Evolutionary conservation across 805 yeast genomes (phyloP).

Genomic region (Candida glaebosa): DNA sequence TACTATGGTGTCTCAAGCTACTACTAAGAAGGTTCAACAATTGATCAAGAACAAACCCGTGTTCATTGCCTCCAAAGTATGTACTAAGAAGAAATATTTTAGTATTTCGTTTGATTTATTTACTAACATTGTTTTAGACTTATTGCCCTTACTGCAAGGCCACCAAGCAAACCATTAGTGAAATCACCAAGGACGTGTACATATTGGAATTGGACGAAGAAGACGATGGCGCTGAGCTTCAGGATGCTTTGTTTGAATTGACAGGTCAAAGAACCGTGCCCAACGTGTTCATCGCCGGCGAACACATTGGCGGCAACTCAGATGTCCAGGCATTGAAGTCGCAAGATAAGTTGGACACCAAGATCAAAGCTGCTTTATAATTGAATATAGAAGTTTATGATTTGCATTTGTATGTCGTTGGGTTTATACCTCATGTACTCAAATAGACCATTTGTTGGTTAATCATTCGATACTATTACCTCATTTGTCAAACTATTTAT

Average conservation of each 20-base stretch:
- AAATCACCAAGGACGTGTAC: slow-evolving; percentile 44
- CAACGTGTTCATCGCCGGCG: slow-evolving; percentile 81
- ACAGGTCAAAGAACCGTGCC: slow-evolving; percentile 96
- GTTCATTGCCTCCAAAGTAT: slow-evolving; percentile 78
- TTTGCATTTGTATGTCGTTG: too few species aligned
- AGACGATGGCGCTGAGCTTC: slow-evolving; percentile 78
- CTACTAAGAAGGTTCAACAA: slow-evolving; percentile 54
- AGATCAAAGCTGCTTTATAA: slow-evolving; percentile 38
- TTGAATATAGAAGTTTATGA: not conserved
- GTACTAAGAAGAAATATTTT: slow-evolving; percentile 18
- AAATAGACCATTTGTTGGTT: too few species aligned
- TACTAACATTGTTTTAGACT: too few species aligned
- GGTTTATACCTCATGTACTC: too few species aligned
- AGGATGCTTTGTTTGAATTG: slow-evolving; percentile 68
- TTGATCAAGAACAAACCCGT: slow-evolving; percentile 64
- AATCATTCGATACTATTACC: too few species aligned
- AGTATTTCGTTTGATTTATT: too few species aligned
- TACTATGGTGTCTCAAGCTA: slow-evolving; percentile 57
- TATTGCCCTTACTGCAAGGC: slow-evolving; percentile 43
- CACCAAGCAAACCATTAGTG: slow-evolving; percentile 43
- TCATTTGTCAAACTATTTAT: too few species aligned
- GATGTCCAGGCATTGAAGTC: slow-evolving; percentile 74
- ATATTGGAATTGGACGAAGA: slow-evolving; percentile 51
- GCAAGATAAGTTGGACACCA: slow-evolving; percentile 52
- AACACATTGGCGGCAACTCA: slow-evolving; percentile 94